Conservation (phyloP, 148 eudicot genomes). For the Arbutus unedo region DNA sequence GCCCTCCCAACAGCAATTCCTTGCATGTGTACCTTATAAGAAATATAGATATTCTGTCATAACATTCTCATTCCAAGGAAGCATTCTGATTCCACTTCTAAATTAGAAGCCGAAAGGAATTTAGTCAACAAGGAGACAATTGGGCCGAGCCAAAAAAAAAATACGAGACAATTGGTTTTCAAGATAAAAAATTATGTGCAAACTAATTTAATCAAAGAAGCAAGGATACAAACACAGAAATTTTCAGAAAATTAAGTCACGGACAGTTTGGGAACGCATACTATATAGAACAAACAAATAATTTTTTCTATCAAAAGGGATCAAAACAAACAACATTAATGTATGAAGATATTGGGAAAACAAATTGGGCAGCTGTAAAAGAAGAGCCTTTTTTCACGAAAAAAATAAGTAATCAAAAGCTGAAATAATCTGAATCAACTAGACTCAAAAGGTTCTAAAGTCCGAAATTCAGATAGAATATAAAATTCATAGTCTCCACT, state of each 20-base stretch:
- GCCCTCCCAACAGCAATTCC: conserved; percentile 94
- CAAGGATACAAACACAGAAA: neutral
- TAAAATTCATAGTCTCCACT: neutral
- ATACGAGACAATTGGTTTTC: neutral
- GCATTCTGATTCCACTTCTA: neutral
- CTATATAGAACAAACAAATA: neutral
- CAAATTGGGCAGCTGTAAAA: too few relatives aligned
- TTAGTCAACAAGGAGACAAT: neutral
- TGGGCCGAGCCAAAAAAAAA: too few relatives aligned
- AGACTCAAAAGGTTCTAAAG: too few relatives aligned
- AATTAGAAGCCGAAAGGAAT: conserved; percentile 5
- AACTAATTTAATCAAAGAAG: neutral
- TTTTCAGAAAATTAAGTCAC: neutral
- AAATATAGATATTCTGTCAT: neutral
- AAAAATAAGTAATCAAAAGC: too few relatives aligned
- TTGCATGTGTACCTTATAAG: conserved; percentile 92
- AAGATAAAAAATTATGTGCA: neutral
- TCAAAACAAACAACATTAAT: neutral
- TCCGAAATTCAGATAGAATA: neutral
- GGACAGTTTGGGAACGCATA: neutral
- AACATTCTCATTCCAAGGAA: conserved; percentile 1
- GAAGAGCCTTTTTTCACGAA: too few relatives aligned
- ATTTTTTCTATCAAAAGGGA: neutral
- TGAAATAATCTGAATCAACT: too few relatives aligned
- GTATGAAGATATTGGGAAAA: neutral